These are phyloP conservation scores for Climacium dendroides DNA, from an alignment of 225 moss, liverwort and hornwort genomes.

Conservation along the genomic window DNA sequence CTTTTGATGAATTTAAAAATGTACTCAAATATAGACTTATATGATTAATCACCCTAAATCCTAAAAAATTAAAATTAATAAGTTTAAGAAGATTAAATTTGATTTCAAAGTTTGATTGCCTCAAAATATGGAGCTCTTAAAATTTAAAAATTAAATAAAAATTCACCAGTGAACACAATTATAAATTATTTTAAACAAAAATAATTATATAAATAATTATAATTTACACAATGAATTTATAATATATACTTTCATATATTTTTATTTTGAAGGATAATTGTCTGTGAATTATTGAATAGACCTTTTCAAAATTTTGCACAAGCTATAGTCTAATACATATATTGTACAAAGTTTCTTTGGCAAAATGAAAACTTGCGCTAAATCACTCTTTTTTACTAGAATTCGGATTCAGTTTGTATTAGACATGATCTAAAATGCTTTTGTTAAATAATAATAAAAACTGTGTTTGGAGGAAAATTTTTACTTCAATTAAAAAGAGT, in stretches of 20 bases:
- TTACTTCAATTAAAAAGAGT: not conserved
- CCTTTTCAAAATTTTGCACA: too few relatives aligned
- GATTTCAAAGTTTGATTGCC: not conserved
- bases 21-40: not conserved
- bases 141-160: too few relatives aligned
- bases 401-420: too few relatives aligned
- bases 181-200: not conserved
- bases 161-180: not conserved
- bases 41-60: not conserved
- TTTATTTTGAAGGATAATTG: too few relatives aligned
- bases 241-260: too few relatives aligned
- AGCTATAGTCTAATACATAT: too few relatives aligned
- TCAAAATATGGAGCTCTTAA: not conserved
- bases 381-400: too few relatives aligned
- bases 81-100: not conserved
- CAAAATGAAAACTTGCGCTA: too few relatives aligned
- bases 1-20: too few relatives aligned
- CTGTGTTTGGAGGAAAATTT: fast-evolving
- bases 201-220: fast-evolving
- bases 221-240: too few relatives aligned
- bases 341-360: fast-evolving
- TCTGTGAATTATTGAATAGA: fast-evolving
- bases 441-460: not conserved
- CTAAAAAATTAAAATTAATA: too few relatives aligned
- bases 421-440: fast-evolving